Evolutionary conservation across 2,329 filamentous ascomycete species (phyloP), one percentile per base, ranked within the genome.

Genomic region (Colletotrichum horii): DNA sequence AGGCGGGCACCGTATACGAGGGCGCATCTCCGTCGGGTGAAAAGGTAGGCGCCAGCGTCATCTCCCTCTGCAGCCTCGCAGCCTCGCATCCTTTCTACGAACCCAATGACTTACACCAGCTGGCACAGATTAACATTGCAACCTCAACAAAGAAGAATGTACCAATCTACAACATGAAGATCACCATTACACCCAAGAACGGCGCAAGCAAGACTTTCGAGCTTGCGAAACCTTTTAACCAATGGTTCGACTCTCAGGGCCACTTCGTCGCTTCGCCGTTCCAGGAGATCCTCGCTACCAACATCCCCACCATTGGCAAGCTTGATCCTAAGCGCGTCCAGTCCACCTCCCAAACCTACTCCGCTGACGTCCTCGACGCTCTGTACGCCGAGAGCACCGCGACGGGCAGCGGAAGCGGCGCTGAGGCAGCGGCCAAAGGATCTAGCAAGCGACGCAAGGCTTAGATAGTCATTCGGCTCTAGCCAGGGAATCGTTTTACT

Each of bases 1-100:
- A 99, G 88, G 93, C 93, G 79, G 94, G 94, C 0, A 90, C 92
- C 38, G 90, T 98, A 12, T 99, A 98, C 83, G 90, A 94, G 71
- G 97, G 96, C 71, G 87, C 85, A 0, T 84, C 89, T 1, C 92
- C 91, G 15, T 90, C 91, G 16, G 95, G 94, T 9, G 91, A 92
- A 48, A 93, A 92, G 87, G 92, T 94, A 84, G 77, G 85, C 79
- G 9, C 9, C 7, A 28, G 36, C 28, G 36, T 73, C 76, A 30
- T 38, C 36, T 67, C 19, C 19, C 6, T 43, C 15, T 32, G 19
- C 16, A 30, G 32, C 8, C 9, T 64, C 8, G 34, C 22, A 24
- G 14, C 24, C 22, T 32, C n/a, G n/a, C n/a, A n/a, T n/a, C n/a
- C n/a, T 3, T 16, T 22, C 60, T 34, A 64, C 14, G 61, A 22